phyloP scores from a whole-genome alignment of 2,329 filamentous ascomycete species.

The Thelonectria blattea region DNA sequence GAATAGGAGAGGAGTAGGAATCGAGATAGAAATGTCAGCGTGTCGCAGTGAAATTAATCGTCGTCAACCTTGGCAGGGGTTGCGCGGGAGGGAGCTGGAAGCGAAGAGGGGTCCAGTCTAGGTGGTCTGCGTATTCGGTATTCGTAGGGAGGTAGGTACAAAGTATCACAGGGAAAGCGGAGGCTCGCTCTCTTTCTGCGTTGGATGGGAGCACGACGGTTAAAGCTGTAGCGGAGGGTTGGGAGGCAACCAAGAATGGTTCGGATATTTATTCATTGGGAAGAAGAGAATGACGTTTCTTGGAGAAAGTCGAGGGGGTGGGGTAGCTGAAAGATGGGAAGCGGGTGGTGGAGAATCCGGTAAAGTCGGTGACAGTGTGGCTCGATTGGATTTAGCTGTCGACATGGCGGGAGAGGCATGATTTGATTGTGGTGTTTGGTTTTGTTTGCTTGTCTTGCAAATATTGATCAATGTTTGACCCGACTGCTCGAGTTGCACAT shows the following conservation, averaged over 20 bases:
- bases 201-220: background rate
- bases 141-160: background rate
- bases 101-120: slow-evolving; percentile 21
- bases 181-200: slow-evolving; percentile 21
- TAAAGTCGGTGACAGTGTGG: slow-evolving; percentile 16
- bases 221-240: too few species aligned
- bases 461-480: background rate
- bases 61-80: slow-evolving; percentile 17
- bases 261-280: background rate
- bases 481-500: background rate
- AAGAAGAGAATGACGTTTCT: slow-evolving; percentile 7
- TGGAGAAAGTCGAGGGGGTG: background rate
- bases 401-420: background rate
- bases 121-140: too few species aligned
- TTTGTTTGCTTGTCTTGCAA: background rate
- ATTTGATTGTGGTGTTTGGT: too few species aligned
- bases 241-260: background rate
- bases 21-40: background rate
- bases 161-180: slow-evolving; percentile 14
- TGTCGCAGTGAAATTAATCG: slow-evolving; percentile 18
- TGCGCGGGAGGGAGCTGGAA: slow-evolving; percentile 12
- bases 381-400: slow-evolving; percentile 5
- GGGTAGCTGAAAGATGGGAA: background rate
- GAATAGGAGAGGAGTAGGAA: slow-evolving; percentile 2
- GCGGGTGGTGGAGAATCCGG: slow-evolving; percentile 13